Base-by-base conservation (phyloP, 108 stramenopile species). In the Parietichytrium sp. region DNA sequence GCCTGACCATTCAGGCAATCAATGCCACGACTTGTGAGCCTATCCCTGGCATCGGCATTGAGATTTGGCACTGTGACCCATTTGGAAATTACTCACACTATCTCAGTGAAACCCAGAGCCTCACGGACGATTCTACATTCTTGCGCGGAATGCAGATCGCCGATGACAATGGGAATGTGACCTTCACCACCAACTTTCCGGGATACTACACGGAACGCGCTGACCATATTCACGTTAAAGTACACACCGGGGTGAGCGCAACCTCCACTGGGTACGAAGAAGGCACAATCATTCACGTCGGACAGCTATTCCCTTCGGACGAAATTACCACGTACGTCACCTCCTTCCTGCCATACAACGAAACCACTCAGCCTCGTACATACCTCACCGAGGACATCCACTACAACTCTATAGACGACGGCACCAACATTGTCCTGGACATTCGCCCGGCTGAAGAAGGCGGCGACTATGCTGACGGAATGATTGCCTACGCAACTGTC, bases 81-180 rank as follows among this genome's bases (percentile, higher is more conserved):
- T n/a, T 45, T 42, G 61, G 61, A 33, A 72, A 45, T 25, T 72
- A 72, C 61, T 72, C 61, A n/a, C 61, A 72, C 61, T 72, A 45
- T 45, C 10, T 18, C 61, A 72, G 38, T 3, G 45, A 72, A 10
- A 72, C 61, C 1, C n/a, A n/a, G n/a, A n/a, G n/a, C n/a, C n/a
- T n/a, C n/a, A 72, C 61, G 3, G 61, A 72, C 20, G 45, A 72
- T 42, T 3, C 61, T 2, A 72, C 61, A 8, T 72, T 4, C 33
- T 2, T 72, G 3, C 61, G 61, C 2, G 61, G 61, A 1, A 72
- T 72, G 10, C 61, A 72, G 61, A 45, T 45, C 61, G 45, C 61
- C 1, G 45, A 72, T 42, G 61, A 10, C 6, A 18, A 33, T 47
- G 61, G 61, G 15, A 38, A 13, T 45, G 42, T 45, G 13, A 20